Evolutionary conservation across 2,329 filamentous ascomycete genomes (phyloP).

Genomic region (Cryphonectria japonica): DNA sequence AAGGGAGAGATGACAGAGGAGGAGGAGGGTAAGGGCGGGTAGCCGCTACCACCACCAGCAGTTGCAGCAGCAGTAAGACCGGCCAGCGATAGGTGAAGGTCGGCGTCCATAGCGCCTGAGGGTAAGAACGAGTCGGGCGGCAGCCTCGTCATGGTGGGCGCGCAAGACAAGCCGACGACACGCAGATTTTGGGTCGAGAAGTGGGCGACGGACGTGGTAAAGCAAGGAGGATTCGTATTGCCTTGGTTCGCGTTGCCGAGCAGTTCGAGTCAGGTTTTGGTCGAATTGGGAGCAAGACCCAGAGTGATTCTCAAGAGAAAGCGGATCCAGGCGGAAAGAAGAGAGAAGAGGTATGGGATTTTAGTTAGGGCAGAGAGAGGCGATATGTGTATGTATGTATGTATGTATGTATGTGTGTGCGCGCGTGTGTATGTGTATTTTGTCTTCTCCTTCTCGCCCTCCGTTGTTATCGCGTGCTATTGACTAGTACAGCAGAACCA

Average conservation of each 20-base stretch:
- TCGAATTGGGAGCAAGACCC: neutral
- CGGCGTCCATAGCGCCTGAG: slow-evolving; percentile 43
- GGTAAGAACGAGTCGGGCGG: slow-evolving; percentile 49
- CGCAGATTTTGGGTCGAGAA: neutral
- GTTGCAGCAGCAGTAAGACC: slow-evolving; percentile 31
- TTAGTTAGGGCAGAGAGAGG: too few species aligned
- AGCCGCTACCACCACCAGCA: slow-evolving; percentile 31
- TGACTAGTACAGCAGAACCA: neutral
- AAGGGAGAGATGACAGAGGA: slow-evolving; percentile 47
- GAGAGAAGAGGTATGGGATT: too few species aligned
- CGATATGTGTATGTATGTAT: neutral
- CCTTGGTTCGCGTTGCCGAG: neutral
- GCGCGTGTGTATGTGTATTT: neutral
- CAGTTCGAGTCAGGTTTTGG: neutral
- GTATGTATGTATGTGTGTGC: neutral
- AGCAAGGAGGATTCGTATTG: neutral
- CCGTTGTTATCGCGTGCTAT: neutral
- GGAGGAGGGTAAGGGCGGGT: slow-evolving; percentile 31
- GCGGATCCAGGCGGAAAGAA: neutral
- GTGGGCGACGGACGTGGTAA: neutral
- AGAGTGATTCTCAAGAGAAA: neutral
- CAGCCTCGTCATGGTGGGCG: slow-evolving; percentile 44
- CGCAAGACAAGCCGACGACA: neutral
- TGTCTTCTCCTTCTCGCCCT: neutral
- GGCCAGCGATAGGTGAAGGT: slow-evolving; percentile 34